Conservation (phyloP, 768 basidiomycete species). For the Boletus rufocinnamomeus region DNA sequence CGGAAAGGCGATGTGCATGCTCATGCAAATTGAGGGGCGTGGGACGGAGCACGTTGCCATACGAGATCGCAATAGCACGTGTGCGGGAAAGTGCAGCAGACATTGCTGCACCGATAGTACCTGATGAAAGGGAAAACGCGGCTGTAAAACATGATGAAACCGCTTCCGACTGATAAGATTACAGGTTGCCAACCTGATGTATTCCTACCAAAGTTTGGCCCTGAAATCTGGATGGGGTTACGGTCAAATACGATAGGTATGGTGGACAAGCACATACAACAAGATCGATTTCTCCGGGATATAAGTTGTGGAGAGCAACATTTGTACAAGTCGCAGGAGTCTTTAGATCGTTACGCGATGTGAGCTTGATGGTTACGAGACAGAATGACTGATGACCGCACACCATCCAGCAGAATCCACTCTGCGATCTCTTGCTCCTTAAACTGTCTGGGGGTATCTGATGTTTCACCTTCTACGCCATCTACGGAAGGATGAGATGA, state of each 20-base stretch:
- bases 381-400: constrained; percentile 37
- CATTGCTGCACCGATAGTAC: constrained; percentile 90
- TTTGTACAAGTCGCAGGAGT: constrained; percentile 93
- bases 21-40: constrained; percentile 58
- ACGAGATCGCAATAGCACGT: constrained; percentile 86
- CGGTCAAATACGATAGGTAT: not conserved
- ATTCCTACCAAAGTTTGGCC: constrained; percentile 85
- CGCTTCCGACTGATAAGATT: not conserved
- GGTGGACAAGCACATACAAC: constrained; percentile 52
- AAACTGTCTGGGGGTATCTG: constrained; percentile 60
- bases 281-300: constrained; percentile 84
- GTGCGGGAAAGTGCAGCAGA: constrained; percentile 69
- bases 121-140: constrained; percentile 87
- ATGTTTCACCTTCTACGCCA: constrained; percentile 73
- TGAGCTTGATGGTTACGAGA: constrained; percentile 10
- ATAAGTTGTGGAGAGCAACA: constrained; percentile 87
- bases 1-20: constrained; percentile 72
- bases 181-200: constrained; percentile 59
- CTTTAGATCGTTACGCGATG: constrained; percentile 37
- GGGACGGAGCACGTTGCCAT: constrained; percentile 75
- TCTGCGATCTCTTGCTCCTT: constrained; percentile 78
- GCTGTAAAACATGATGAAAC: constrained; percentile 42
- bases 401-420: constrained; percentile 90
- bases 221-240: constrained; percentile 59
- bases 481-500: constrained; percentile 9